These are phyloP conservation scores for Tetrapisispora pingtungensis DNA, from an alignment of 805 yeast species.

Conservation along the genomic window DNA sequence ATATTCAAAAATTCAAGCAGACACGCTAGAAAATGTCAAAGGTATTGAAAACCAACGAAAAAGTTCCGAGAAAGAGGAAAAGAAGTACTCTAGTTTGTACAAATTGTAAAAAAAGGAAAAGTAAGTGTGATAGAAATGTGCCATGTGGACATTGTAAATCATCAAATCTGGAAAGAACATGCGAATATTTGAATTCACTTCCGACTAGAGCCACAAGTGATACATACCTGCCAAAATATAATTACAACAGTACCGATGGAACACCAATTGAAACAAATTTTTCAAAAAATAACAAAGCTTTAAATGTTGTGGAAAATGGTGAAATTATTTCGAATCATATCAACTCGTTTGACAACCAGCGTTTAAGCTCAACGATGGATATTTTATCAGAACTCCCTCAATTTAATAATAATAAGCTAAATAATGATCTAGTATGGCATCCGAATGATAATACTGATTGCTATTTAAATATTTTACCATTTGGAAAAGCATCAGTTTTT, in stretches of 20 bases:
- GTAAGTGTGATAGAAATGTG: conserved; percentile 21
- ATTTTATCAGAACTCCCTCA: neutral
- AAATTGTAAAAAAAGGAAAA: conserved; percentile 27
- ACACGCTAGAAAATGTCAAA: too few species aligned
- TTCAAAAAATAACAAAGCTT: neutral
- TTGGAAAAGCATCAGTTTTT: conserved; percentile 15
- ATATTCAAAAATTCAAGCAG: too few species aligned
- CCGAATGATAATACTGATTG: neutral
- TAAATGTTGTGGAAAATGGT: neutral
- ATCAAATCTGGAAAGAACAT: conserved; percentile 14
- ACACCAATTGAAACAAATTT: neutral
- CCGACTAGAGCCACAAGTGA: neutral
- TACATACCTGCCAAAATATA: too few species aligned
- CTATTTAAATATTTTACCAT: conserved; percentile 18
- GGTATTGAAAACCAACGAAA: too few species aligned
- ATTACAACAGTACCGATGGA: too few species aligned
- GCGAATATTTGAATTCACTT: conserved; percentile 8
- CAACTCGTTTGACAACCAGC: neutral
- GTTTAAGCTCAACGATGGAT: neutral
- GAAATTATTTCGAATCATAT: too few species aligned
- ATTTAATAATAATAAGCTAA: neutral
- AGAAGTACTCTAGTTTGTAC: conserved; percentile 25
- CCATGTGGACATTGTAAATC: conserved; percentile 23
- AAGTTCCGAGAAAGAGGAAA: conserved; percentile 7
- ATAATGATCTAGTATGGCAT: neutral